Base-by-base conservation (phyloP, 352 stramenopile species). In the Phytophthora rubi region DNA sequence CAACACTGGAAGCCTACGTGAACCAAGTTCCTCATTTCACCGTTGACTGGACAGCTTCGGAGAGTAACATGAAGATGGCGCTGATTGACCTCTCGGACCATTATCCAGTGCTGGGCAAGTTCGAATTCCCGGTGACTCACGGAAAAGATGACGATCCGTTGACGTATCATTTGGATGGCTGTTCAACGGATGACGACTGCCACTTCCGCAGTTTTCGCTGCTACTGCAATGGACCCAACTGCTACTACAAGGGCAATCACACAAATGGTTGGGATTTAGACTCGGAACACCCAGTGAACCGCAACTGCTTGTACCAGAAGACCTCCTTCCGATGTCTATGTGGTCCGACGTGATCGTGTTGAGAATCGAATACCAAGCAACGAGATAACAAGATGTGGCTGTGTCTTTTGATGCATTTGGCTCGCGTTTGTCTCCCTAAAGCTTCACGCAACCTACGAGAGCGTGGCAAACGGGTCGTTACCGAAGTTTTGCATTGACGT, bases 21-120 rank as follows among this genome's bases (percentile, higher is more conserved):
- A 86, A 90, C 26, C 79, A 85, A 71, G 81, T 92, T 13, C 13
- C 57, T 15, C 71, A 68, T 26, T 94, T 95, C 53, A 67, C 73
- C 3, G 85, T 84, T 26, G 81, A 89, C 52, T 95, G 88, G 88
- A 91, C 81, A 12, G 79, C 72, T 0, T 65, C 82, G 2, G 62
- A 89, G 69, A 83, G 74, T 58, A 80, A 80, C 56, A 76, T 70
- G 60, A 80, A 81, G 55, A 88, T 95, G 59, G 59, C 79, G 6
- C 54, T 94, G 12, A 63, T 91, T 3, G 88, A 95, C 45, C 53
- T 93, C 9, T 94, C 86, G 6, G 88, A 95, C 53, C 88, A 95
- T 62, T 95, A 91, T 53, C 88, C 88, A 0, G 88, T 95, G 44
- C 73, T 87, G 4, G 82, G 78, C 10, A 81, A 82, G 55, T 92